Evolutionary conservation across 2,329 filamentous ascomycete species (phyloP).

Genomic region (Huntiella decipiens): DNA sequence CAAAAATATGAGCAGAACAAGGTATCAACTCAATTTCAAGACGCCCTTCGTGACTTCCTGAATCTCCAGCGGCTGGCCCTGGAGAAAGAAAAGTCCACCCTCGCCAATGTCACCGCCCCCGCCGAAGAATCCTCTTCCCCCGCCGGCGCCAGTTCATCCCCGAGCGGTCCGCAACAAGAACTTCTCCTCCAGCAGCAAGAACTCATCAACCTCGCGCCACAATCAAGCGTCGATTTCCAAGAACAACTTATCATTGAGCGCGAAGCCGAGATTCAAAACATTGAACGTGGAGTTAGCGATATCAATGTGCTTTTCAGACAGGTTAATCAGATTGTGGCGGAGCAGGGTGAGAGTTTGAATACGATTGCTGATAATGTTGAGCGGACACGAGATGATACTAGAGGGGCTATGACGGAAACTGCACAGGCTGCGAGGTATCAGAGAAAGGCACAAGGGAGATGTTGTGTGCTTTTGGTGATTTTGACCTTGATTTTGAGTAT

Average conservation of each 20-base stretch:
- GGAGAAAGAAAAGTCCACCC: conserved; percentile 79
- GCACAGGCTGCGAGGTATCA: conserved; percentile 78
- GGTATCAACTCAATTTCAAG: conserved; percentile 79
- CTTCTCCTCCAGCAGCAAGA: conserved; percentile 51
- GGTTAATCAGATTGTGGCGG: conserved; percentile 90
- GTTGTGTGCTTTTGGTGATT: conserved; percentile 79
- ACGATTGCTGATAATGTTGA: conserved; percentile 80
- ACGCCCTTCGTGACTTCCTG: conserved; percentile 80
- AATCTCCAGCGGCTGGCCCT: conserved; percentile 73
- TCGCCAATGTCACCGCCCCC: conserved; percentile 63
- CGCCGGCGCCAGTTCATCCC: background rate
- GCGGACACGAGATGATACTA: conserved; percentile 60
- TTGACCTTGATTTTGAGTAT: conserved; percentile 77
- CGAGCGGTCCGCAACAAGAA: conserved; percentile 11
- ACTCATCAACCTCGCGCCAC: conserved; percentile 62
- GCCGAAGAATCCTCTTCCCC: conserved; percentile 23
- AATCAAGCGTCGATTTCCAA: conserved; percentile 95
- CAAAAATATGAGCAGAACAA: conserved; percentile 97
- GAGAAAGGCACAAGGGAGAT: conserved; percentile 86
- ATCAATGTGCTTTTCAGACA: conserved; percentile 93
- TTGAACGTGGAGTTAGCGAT: conserved; percentile 89
- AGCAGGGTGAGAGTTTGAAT: conserved; percentile 78
- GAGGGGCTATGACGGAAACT: conserved; percentile 70
- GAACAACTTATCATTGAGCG: conserved; percentile 90
- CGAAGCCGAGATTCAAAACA: conserved; percentile 90